phyloP scores from a whole-genome alignment of 352 stramenopile genomes.

The Elongisporangium undulatum region DNA sequence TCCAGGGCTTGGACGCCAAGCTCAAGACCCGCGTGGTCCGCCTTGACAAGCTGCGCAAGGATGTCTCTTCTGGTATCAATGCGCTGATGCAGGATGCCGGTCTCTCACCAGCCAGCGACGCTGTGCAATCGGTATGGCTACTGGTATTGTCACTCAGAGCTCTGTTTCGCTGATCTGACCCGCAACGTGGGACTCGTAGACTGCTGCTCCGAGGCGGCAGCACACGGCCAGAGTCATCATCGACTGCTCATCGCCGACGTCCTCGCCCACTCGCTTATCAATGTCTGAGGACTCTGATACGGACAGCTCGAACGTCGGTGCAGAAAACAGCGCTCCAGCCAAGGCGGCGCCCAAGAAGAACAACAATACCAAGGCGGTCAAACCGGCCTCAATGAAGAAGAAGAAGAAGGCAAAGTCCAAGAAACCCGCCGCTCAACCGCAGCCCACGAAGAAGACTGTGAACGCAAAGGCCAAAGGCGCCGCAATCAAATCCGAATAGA shows the following conservation, averaged over 20 bases:
- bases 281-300: not conserved
- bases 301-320: not conserved
- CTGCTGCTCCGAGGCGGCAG: not conserved
- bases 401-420: conserved; percentile 1
- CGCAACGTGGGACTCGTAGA: not conserved
- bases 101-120: not conserved
- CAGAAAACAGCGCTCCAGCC: too few relatives aligned
- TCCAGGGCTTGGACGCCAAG: not conserved
- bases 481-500: not conserved
- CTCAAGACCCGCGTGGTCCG: not conserved
- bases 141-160: too few relatives aligned
- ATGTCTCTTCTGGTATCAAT: not conserved
- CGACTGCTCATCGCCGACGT: not conserved
- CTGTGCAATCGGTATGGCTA: too few relatives aligned
- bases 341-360: conserved; percentile 4
- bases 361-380: not conserved
- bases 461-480: conserved; percentile 3
- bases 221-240: not conserved
- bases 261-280: not conserved
- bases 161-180: too few relatives aligned
- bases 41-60: not conserved
- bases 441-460: not conserved
- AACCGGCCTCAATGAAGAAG: conserved; percentile 4
- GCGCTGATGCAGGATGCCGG: not conserved
- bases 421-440: not conserved